These are phyloP conservation scores for Gaultheria prostrata DNA, from an alignment of 148 eudicot species.

Conservation along the genomic window DNA sequence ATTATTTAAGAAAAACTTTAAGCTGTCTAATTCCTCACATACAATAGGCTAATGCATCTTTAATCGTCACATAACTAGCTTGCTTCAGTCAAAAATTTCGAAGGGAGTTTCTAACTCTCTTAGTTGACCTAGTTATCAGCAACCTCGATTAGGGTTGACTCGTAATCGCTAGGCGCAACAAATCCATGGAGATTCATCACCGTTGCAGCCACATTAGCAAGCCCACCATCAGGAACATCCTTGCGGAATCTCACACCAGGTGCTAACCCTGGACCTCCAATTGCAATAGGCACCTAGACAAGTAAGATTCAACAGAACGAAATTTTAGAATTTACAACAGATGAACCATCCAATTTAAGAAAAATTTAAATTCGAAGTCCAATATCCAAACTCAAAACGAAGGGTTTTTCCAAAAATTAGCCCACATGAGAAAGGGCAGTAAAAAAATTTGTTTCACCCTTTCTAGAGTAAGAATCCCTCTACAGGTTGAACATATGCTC, in stretches of 20 bases:
- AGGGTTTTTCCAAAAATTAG: no score
- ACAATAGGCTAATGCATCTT: not conserved
- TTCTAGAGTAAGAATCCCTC: not conserved
- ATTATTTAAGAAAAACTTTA: not conserved
- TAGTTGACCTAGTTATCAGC: constrained; percentile 33
- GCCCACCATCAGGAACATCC: constrained; percentile 73
- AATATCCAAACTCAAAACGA: not conserved
- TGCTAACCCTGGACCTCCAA: constrained; percentile 88
- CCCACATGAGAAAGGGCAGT: not conserved
- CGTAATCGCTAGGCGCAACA: constrained; percentile 82
- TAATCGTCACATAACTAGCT: not conserved
- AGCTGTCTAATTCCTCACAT: not conserved
- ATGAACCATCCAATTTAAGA: not conserved
- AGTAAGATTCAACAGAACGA: constrained; percentile 3
- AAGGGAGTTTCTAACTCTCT: not conserved
- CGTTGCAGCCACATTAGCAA: constrained; percentile 91
- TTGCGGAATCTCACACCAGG: constrained; percentile 79
- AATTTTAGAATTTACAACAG: not conserved
- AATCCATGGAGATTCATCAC: constrained; percentile 87
- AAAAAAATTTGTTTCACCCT: not conserved
- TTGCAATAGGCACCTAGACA: constrained; percentile 79
- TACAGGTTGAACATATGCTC: not conserved
- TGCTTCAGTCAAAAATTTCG: constrained; percentile 11
- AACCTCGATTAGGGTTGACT: constrained; percentile 81
- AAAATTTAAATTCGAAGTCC: not conserved